Conservation (phyloP, 257 asterid species). For the Capsicum rhomboideum region DNA sequence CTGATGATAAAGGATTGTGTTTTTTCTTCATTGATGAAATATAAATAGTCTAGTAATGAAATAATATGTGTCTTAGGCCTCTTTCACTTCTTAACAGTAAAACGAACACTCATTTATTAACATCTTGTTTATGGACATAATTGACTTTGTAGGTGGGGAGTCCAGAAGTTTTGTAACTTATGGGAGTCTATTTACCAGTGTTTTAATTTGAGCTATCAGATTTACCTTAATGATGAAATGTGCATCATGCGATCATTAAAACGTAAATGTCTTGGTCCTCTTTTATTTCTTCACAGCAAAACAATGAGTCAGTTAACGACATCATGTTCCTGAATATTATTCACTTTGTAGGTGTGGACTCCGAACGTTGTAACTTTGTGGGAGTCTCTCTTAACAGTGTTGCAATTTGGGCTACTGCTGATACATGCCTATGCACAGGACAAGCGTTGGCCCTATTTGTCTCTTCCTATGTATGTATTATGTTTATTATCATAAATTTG, state of each 20-base stretch:
- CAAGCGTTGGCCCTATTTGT: constrained; percentile 87
- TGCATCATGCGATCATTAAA: neutral
- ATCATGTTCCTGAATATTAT: neutral
- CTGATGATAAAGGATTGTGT: constrained; percentile 23
- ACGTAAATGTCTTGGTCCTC: neutral
- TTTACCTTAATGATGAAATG: neutral
- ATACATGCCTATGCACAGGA: constrained; percentile 94
- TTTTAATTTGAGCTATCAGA: constrained; percentile 55
- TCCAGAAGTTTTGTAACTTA: constrained; percentile 55
- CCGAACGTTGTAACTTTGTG: constrained; percentile 72
- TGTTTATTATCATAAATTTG: constrained; percentile 1
- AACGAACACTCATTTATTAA: neutral
- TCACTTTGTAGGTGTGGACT: constrained; percentile 67
- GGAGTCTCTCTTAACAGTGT: constrained; percentile 85
- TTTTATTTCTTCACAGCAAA: neutral
- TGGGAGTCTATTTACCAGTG: constrained; percentile 79
- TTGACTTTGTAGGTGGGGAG: constrained; percentile 64
- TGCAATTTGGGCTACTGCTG: constrained; percentile 77
- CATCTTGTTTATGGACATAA: neutral
- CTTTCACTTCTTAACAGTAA: neutral
- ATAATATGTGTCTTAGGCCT: neutral
- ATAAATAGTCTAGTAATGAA: neutral
- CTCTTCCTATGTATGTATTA: constrained; percentile 77
- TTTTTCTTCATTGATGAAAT: neutral
- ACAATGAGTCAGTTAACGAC: neutral